A percentile compares a stretch with the other conserved stretches of the same genome.
phyloP scores from a whole-genome alignment of 345 rosid species.

The Rhodomyrtus tomentosa region DNA sequence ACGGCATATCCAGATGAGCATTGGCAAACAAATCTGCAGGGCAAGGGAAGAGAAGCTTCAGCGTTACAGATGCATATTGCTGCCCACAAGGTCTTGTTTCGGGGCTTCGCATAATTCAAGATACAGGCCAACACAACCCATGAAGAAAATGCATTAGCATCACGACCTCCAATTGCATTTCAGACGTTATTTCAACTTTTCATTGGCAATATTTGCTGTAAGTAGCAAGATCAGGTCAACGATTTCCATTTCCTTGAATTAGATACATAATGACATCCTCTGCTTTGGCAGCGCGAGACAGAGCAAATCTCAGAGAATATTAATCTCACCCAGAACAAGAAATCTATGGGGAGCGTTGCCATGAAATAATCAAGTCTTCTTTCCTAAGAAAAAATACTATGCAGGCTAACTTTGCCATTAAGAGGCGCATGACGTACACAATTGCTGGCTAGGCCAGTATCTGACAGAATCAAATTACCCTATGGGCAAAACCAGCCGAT shows the following conservation, averaged over 20 bases:
- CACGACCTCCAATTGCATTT: too few relatives aligned
- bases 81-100: neutral
- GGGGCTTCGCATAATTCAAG: slow-evolving; percentile 3
- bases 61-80: slow-evolving; percentile 18
- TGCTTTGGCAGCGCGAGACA: neutral
- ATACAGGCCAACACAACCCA: neutral
- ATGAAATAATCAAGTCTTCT: slow-evolving; percentile 64
- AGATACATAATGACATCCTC: neutral
- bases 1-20: slow-evolving; percentile 69
- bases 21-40: slow-evolving; percentile 90
- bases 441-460: slow-evolving; percentile 86
- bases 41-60: slow-evolving; percentile 81
- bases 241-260: too few relatives aligned
- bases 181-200: too few relatives aligned
- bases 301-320: neutral
- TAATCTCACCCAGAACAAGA: slow-evolving; percentile 18
- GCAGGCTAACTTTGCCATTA: slow-evolving; percentile 93
- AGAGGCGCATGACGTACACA: slow-evolving; percentile 86
- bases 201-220: too few relatives aligned
- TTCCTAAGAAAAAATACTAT: slow-evolving; percentile 90
- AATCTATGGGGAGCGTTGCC: slow-evolving; percentile 36
- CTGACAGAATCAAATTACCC: slow-evolving; percentile 70
- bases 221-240: too few relatives aligned
- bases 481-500: slow-evolving; percentile 19
- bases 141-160: too few relatives aligned